These are phyloP conservation scores for Closterium sp. DNA, from an alignment of 139 green algal species.

Conservation along the genomic window DNA sequence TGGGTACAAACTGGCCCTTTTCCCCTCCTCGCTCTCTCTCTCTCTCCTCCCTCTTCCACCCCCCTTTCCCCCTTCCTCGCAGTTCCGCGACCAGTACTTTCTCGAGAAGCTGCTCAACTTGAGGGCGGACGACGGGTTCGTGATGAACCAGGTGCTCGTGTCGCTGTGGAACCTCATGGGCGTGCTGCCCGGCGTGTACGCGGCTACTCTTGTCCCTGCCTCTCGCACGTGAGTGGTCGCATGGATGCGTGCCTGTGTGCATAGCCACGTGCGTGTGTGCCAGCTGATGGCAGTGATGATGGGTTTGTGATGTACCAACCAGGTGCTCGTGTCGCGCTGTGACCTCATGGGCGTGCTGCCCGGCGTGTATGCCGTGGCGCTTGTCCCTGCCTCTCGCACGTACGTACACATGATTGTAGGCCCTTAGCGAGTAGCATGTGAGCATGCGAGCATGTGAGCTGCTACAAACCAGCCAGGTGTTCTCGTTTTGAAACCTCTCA, in stretches of 20 bases:
- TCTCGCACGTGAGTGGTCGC: not conserved
- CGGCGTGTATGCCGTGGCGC: constrained; percentile 37
- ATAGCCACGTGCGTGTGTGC: too few relatives aligned
- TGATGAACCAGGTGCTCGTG: constrained; percentile 23
- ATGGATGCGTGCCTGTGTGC: not conserved
- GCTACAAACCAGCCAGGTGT: too few relatives aligned
- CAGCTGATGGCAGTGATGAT: too few relatives aligned
- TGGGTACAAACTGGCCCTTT: too few relatives aligned
- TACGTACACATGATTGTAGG: too few relatives aligned
- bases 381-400: constrained; percentile 26
- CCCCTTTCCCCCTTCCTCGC: not conserved
- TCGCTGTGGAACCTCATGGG: constrained; percentile 50
- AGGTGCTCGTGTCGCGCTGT: constrained; percentile 27
- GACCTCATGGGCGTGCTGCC: constrained; percentile 52
- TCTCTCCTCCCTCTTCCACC: too few relatives aligned
- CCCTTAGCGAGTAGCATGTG: too few relatives aligned
- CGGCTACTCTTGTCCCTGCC: constrained; percentile 37
- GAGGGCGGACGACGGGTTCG: constrained; percentile 21
- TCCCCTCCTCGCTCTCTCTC: too few relatives aligned
- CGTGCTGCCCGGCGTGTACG: constrained; percentile 46
- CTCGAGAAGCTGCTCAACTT: constrained; percentile 14
- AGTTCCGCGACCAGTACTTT: constrained; percentile 40
- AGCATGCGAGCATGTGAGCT: too few relatives aligned
- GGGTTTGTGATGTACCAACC: too few relatives aligned
- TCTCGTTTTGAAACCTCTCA: not conserved